A percentile compares a stretch with the other conserved stretches of the same genome.
phyloP scores from a whole-genome alignment of 2,329 filamentous ascomycete genomes.

The Penicillium sp. region DNA sequence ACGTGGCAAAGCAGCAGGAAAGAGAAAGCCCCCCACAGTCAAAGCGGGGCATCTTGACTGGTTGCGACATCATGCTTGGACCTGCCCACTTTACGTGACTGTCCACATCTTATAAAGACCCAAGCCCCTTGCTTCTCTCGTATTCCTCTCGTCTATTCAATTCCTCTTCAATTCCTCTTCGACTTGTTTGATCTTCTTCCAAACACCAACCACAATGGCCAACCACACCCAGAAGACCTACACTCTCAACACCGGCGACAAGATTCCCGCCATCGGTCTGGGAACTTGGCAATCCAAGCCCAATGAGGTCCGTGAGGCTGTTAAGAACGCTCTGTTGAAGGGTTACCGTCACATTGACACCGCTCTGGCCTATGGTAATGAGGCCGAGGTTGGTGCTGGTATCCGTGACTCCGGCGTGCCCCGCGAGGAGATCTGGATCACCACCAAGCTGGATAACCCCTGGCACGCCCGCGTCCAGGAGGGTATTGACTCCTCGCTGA shows the following conservation, averaged over 20 bases:
- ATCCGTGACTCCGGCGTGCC: slow-evolving; percentile 70
- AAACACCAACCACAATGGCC: slow-evolving; percentile 21
- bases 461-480: slow-evolving; percentile 64
- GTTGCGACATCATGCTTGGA: slow-evolving; percentile 30
- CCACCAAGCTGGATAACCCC: slow-evolving; percentile 72
- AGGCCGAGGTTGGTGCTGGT: slow-evolving; percentile 68
- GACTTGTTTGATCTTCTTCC: not conserved
- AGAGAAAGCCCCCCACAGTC: slow-evolving; percentile 7
- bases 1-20: not conserved
- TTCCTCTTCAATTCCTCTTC: not conserved
- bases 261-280: slow-evolving; percentile 56
- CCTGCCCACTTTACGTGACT: slow-evolving; percentile 25
- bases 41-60: slow-evolving; percentile 3
- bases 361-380: slow-evolving; percentile 62
- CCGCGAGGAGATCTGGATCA: slow-evolving; percentile 68
- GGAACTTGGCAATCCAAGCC: slow-evolving; percentile 61
- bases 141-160: not conserved
- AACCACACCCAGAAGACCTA: slow-evolving; percentile 40
- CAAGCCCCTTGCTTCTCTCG: not conserved
- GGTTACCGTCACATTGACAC: slow-evolving; percentile 63
- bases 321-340: slow-evolving; percentile 52
- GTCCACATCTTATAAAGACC: slow-evolving; percentile 14
- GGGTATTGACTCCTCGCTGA: slow-evolving; percentile 65
- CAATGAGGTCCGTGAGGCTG: slow-evolving; percentile 55
- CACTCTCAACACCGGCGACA: slow-evolving; percentile 55